phyloP scores from a whole-genome alignment of 164 flowering plant genomes.

The Vitis rotundifolia region DNA sequence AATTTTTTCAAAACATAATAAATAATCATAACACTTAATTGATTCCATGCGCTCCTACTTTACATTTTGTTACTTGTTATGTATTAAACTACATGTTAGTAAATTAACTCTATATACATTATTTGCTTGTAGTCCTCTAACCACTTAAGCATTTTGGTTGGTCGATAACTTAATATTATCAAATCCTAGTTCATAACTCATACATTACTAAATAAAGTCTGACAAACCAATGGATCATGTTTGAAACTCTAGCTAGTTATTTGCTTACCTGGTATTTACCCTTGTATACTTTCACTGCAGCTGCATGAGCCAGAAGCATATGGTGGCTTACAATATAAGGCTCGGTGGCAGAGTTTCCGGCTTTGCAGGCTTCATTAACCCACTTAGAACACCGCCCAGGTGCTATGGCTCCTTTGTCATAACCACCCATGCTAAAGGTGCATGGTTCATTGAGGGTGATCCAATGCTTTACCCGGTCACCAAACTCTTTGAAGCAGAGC shows the following conservation, averaged over 20 bases:
- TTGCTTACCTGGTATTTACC: slow-evolving; percentile 38
- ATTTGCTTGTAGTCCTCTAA: too few species aligned
- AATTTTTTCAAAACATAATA: too few species aligned
- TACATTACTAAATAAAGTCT: too few species aligned
- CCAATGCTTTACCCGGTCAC: slow-evolving; percentile 59
- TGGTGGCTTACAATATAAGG: slow-evolving; percentile 51
- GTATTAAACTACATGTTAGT: too few species aligned
- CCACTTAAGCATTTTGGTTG: too few species aligned
- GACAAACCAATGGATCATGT: too few species aligned
- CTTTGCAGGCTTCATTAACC: not conserved
- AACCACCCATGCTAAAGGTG: slow-evolving; percentile 17
- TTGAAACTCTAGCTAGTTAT: too few species aligned
- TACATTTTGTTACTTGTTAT: too few species aligned
- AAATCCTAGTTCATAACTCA: too few species aligned
- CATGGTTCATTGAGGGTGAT: slow-evolving; percentile 57
- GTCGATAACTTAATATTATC: too few species aligned
- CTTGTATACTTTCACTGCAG: slow-evolving; percentile 38
- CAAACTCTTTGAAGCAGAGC: slow-evolving; percentile 44
- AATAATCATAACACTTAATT: too few species aligned
- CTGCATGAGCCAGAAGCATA: slow-evolving; percentile 41
- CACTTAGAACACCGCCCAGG: slow-evolving; percentile 49
- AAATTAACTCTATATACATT: too few species aligned
- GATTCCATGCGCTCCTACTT: not conserved
- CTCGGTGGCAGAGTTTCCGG: slow-evolving; percentile 29
- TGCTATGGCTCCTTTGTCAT: slow-evolving; percentile 29